Percentiles rank a stretch among this genome's conserved stretches.
Conservation (phyloP, 2,329 filamentous ascomycete species). For the Fusarium gaditjirri region DNA sequence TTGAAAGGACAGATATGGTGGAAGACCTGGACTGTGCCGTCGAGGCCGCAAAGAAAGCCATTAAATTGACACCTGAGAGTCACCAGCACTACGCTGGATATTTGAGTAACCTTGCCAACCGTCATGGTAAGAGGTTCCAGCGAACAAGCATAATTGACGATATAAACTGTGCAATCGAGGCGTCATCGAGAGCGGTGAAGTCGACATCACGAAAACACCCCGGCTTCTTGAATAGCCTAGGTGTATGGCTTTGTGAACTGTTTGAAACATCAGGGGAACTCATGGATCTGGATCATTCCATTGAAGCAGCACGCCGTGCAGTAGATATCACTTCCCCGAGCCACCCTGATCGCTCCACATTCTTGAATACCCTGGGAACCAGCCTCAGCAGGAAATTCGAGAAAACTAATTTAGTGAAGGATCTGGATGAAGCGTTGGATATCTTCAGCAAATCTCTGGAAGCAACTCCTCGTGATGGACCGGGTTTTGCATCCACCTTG, state of each 20-base stretch:
- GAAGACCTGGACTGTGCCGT: not conserved
- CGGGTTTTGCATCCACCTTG: not conserved
- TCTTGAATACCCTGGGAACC: not conserved
- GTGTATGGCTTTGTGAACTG: not conserved
- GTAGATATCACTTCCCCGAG: accelerated
- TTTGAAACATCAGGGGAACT: not conserved
- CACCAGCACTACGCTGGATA: not conserved
- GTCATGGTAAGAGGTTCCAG: not conserved
- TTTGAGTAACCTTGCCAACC: not conserved
- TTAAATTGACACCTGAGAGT: not conserved
- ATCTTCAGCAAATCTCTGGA: not conserved
- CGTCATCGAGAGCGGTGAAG: not conserved
- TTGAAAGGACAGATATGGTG: not conserved
- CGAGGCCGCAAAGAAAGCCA: not conserved
- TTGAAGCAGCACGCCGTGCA: not conserved
- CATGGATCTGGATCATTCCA: not conserved
- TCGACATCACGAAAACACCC: not conserved
- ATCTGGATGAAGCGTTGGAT: not conserved
- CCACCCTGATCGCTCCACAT: not conserved
- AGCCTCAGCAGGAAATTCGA: not conserved
- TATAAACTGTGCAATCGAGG: not conserved
- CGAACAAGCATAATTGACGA: not conserved
- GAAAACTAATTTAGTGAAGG: not conserved
- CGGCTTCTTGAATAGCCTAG: not conserved
- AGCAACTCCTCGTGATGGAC: not conserved